Evolutionary conservation across 495 filamentous ascomycete species (phyloP).

Genomic region (Amphirosellinia nigrospora): DNA sequence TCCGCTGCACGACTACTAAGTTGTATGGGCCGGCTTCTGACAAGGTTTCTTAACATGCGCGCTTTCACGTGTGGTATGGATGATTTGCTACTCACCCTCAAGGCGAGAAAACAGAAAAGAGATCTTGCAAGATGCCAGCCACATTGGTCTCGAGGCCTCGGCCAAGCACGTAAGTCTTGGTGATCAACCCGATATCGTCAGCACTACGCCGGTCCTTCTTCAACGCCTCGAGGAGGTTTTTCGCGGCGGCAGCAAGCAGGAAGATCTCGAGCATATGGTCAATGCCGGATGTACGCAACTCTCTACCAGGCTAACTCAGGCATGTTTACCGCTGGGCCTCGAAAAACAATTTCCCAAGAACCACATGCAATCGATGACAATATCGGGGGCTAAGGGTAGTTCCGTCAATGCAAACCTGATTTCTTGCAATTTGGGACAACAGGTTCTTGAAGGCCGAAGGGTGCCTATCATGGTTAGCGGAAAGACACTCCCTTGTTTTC

Average conservation of each 20-base stretch:
- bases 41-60: conserved; percentile 87
- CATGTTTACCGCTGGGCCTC: conserved; percentile 81
- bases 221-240: conserved; percentile 86
- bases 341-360: conserved; percentile 94
- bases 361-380: conserved; percentile 99
- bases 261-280: conserved; percentile 82
- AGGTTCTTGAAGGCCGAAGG: conserved; percentile 91
- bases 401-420: conserved; percentile 95
- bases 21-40: conserved; percentile 87
- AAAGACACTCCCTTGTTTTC: conserved; percentile 94
- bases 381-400: conserved; percentile 92
- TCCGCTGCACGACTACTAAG: conserved; percentile 84
- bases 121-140: conserved; percentile 68
- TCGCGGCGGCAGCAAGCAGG: conserved; percentile 88
- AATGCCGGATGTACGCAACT: conserved; percentile 73
- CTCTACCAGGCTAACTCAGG: conserved; percentile 77
- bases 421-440: conserved; percentile 96
- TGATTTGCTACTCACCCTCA: conserved; percentile 86
- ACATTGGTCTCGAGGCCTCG: conserved; percentile 83
- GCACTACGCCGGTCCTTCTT: conserved; percentile 71
- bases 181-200: conserved; percentile 58
- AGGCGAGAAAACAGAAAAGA: conserved; percentile 76
- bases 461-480: conserved; percentile 98
- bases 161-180: conserved; percentile 91
- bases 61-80: conserved; percentile 98